Evolutionary conservation across 2,329 filamentous ascomycete genomes (phyloP).

Genomic region (Rhynchosporium graminicola): DNA sequence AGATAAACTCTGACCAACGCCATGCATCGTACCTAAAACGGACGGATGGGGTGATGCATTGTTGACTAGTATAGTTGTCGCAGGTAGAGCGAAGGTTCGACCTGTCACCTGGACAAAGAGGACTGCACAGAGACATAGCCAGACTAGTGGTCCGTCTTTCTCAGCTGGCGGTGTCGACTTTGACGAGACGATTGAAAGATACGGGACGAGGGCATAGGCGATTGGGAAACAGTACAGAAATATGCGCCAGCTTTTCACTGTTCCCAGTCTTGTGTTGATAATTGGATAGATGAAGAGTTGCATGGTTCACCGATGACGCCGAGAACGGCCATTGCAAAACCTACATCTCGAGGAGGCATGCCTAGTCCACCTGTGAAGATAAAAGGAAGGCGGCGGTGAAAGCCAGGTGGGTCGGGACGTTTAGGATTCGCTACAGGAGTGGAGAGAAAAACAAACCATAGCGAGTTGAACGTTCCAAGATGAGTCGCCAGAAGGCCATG

Average conservation of each 20-base stretch:
- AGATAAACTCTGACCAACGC: conserved; percentile 58
- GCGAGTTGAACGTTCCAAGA: conserved; percentile 59
- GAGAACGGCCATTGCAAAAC: conserved; percentile 73
- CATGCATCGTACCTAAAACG: conserved; percentile 59
- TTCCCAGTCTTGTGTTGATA: conserved; percentile 65
- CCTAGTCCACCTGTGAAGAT: conserved; percentile 69
- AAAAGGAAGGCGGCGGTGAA: conserved; percentile 29
- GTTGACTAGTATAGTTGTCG: conserved; percentile 43
- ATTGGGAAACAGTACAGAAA: conserved; percentile 70
- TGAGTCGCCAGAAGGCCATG: conserved; percentile 72
- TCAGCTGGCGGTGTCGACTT: conserved; percentile 32
- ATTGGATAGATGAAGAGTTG: conserved; percentile 73
- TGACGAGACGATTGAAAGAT: conserved; percentile 64
- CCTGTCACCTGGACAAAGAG: conserved; percentile 70
- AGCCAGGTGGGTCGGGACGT: conserved; percentile 57
- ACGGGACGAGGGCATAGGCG: conserved; percentile 69
- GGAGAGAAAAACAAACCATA: conserved; percentile 63
- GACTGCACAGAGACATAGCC: conserved; percentile 32
- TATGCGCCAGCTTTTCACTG: conserved; percentile 63
- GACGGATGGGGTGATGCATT: conserved; percentile 61
- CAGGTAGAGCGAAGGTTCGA: conserved; percentile 55
- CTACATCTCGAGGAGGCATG: conserved; percentile 68
- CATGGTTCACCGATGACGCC: conserved; percentile 70
- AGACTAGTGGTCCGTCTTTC: conserved; percentile 37
- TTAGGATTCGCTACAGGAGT: conserved; percentile 52